Evolutionary conservation across 192 early-diverging fungal species (phyloP).

Genomic region (Backusella psychrophila): DNA sequence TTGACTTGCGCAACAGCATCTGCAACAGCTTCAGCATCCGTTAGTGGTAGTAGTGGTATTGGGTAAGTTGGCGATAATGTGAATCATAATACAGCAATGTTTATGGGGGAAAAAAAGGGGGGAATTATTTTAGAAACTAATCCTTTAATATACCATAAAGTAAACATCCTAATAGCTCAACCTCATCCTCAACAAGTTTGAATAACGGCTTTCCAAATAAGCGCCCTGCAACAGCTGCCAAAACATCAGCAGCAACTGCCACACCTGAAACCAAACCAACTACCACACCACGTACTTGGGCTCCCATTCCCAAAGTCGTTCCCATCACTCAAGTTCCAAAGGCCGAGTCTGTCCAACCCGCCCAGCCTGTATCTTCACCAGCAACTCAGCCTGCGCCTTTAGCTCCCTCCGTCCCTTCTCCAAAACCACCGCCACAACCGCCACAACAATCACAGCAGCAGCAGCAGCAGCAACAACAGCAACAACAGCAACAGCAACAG

Average conservation of each 20-base stretch:
- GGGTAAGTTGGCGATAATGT: slow-evolving; percentile 1
- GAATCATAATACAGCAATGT: neutral
- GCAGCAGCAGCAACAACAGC: neutral
- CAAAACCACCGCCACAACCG: neutral
- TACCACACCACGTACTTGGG: slow-evolving; percentile 17
- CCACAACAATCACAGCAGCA: too few species aligned
- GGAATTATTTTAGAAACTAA: neutral
- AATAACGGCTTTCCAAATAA: neutral
- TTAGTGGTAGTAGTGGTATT: neutral
- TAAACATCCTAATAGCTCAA: slow-evolving; percentile 10
- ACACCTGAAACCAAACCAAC: neutral
- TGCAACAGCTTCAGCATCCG: neutral
- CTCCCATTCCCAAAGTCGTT: slow-evolving; percentile 23
- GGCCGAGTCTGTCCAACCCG: neutral
- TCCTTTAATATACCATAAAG: neutral
- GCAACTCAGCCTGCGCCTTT: neutral
- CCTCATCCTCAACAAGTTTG: neutral
- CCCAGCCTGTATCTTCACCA: neutral
- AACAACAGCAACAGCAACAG: too few species aligned
- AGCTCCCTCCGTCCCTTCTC: neutral
- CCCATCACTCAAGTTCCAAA: neutral
- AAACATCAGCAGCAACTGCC: neutral
- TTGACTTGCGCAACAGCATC: slow-evolving; percentile 21
- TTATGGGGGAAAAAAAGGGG: neutral
- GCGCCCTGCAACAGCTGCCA: neutral